Conservation (phyloP, 345 rosid species). For the Durio zibethinus region DNA sequence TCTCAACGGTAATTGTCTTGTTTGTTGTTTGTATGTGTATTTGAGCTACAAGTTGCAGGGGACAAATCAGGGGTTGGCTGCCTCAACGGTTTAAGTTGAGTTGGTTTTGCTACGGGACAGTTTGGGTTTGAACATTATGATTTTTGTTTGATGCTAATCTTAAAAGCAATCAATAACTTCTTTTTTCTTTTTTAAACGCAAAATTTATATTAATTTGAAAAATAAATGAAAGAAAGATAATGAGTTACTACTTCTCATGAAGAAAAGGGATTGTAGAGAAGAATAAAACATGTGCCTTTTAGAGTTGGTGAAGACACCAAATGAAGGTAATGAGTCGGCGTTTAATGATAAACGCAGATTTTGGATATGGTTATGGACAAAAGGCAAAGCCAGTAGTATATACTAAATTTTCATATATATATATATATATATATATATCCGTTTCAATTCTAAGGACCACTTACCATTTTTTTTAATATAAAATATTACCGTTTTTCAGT, state of each 20-base stretch:
- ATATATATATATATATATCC: not conserved
- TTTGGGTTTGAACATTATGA: no score
- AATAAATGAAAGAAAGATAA: not conserved
- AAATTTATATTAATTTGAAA: no score
- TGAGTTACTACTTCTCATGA: not conserved
- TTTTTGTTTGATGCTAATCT: no score
- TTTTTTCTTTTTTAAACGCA: no score
- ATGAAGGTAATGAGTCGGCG: not conserved
- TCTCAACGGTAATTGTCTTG: not conserved
- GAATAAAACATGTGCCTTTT: not conserved
- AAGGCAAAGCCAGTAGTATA: not conserved
- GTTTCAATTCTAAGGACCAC: slow-evolving; percentile 10
- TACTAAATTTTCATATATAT: no score
- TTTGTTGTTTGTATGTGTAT: not conserved
- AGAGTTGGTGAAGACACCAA: not conserved
- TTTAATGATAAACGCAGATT: not conserved
- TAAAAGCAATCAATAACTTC: no score
- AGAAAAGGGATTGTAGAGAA: not conserved
- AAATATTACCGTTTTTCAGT: not conserved
- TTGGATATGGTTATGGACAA: not conserved
- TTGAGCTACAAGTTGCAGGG: not conserved
- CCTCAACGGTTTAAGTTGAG: no score
- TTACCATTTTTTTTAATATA: not conserved
- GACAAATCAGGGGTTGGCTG: no score
- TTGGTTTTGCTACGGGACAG: no score